Evolutionary conservation across 768 basidiomycete species (phyloP), one percentile per base, ranked within the genome.

Genomic region (Leucosporidium creatinivorum): DNA sequence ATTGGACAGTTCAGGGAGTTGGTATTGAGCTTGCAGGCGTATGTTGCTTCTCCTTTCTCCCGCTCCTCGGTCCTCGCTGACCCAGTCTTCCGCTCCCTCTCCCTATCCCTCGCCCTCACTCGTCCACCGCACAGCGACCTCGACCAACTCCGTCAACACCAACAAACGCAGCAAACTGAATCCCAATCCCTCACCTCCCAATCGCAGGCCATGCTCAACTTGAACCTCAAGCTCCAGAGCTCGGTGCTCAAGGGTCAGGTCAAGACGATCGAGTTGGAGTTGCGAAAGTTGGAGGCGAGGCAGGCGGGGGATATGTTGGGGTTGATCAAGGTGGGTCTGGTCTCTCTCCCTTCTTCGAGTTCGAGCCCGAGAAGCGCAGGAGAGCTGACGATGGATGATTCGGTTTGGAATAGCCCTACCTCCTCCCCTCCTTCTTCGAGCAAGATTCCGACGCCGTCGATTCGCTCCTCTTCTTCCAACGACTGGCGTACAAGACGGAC

Each of bases 151-250:
- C 89, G 92, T 39, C 81, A 87, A 19, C 87, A 93, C 76, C 91
- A 91, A 5, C 88, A 90, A 75, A 87, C 86, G 0, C 89, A 89
- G 1, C 89, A 91, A 73, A 83, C 84, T 31, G 89, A 93, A 76
- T 89, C 89, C 4, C 87, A 88, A 1, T 85, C 86, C 0, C 89
- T 91, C 21, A 87, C 85, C 19, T 89, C 87, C 1, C 93, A 97
- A 75, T 88, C 90, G 0, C 93, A 93, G 4, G 89, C 89, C 3
- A 87, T 97, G 82, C 87, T 98, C 83, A 91, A 92, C 56, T 81
- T 96, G 61, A 98, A 97, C 77, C 83, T 96, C 77, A 96, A 91
- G 77, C 83, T 99, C 8, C 94, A 98, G 77, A 89, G 89, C 0
- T 84, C 91, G 3, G 92, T 89, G 0, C 83, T 87, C 36, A 96